A percentile compares a stretch with the other conserved stretches of the same genome.
These are phyloP conservation scores for Aspergillus coremiiformis DNA, from an alignment of 495 filamentous ascomycete species.

Conservation along the genomic window DNA sequence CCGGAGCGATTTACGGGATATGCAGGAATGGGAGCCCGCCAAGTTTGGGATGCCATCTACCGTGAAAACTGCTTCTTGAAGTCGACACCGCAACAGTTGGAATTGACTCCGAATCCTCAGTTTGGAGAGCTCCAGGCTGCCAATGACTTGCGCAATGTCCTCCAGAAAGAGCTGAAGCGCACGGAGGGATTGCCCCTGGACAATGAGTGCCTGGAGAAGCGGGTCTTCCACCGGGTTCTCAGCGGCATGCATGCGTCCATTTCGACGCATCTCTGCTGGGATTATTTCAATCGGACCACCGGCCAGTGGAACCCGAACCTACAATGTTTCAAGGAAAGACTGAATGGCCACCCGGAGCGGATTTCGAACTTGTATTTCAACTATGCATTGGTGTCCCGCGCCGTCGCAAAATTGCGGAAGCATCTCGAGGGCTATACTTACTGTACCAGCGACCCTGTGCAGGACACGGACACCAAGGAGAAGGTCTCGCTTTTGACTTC, in stretches of 20 bases:
- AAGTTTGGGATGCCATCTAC: conserved; percentile 96
- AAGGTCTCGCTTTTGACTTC: conserved; percentile 68
- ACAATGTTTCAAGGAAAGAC: conserved; percentile 75
- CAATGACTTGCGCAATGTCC: conserved; percentile 73
- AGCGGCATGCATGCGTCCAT: conserved; percentile 98
- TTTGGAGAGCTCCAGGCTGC: conserved; percentile 55
- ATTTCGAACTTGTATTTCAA: conserved; percentile 99
- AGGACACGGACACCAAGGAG: conserved; percentile 70
- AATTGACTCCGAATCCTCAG: conserved; percentile 21
- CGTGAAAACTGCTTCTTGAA: conserved; percentile 94
- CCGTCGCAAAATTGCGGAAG: conserved; percentile 82
- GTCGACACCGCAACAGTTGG: conserved; percentile 37
- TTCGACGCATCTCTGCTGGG: conserved; percentile 91
- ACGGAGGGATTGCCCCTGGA: conserved; percentile 63
- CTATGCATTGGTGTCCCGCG: conserved; percentile 86
- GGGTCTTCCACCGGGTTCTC: conserved; percentile 90
- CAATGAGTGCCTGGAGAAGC: conserved; percentile 93
- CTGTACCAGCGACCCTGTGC: conserved; percentile 74
- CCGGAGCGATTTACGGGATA: conserved; percentile 96
- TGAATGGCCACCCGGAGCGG: conserved; percentile 78
- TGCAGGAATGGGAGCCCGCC: conserved; percentile 67
- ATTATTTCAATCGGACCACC: conserved; percentile 92
- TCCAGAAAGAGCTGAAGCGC: conserved; percentile 65
- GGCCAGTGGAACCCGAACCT: conserved; percentile 92
- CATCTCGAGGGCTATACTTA: conserved; percentile 82